These are phyloP conservation scores for Globisporangium spiculum DNA, from an alignment of 352 stramenopile genomes.

Conservation along the genomic window DNA sequence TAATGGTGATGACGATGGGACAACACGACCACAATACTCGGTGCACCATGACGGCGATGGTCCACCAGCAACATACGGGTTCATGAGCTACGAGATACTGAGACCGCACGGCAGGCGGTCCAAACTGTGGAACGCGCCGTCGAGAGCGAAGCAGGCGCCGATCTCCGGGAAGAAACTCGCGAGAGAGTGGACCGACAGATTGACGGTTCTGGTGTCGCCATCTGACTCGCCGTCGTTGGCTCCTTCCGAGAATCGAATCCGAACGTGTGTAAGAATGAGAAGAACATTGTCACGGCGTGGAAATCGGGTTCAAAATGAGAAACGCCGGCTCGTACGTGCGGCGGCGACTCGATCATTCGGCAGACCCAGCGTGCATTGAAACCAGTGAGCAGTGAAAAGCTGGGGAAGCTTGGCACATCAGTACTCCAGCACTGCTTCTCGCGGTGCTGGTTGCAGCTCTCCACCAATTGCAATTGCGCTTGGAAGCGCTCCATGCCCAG, in stretches of 20 bases:
- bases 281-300: not conserved
- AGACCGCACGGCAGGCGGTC: conserved; percentile 7
- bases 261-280: conserved; percentile 7
- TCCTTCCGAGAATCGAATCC: conserved; percentile 4
- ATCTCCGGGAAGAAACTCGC: conserved; percentile 16
- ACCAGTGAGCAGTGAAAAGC: not conserved
- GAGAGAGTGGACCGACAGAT: not conserved
- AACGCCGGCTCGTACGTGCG: not conserved
- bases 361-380: conserved; percentile 20
- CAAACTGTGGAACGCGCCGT: conserved; percentile 4
- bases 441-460: not conserved
- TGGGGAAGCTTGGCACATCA: not conserved
- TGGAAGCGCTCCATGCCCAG: conserved; percentile 9
- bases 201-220: not conserved
- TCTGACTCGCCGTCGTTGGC: too few relatives aligned
- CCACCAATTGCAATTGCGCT: conserved; percentile 8
- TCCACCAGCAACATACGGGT: not conserved
- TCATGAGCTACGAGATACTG: conserved; percentile 4
- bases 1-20: too few relatives aligned
- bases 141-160: conserved; percentile 4
- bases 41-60: not conserved
- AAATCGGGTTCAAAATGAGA: not conserved
- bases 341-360: conserved; percentile 9
- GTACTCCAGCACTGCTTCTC: not conserved
- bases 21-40: conserved; percentile 11